Evolutionary conservation across 306 rosid species (phyloP), one percentile per base, ranked within the genome.

Genomic region (Corylus heterophylla): DNA sequence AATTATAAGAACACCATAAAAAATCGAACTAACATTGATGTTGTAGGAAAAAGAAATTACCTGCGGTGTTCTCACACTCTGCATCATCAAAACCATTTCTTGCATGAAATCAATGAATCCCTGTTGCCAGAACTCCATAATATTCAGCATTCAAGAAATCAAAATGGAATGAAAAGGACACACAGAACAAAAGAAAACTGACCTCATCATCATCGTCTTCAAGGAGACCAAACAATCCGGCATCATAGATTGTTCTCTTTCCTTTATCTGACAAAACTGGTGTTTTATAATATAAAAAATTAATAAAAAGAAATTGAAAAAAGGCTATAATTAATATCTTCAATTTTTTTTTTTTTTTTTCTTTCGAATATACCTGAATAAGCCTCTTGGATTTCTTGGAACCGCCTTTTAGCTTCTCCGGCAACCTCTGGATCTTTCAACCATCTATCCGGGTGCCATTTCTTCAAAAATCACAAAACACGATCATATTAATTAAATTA

Each of bases 51-150:
- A 47, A 47, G 10, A 47, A 62, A 47, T n/a, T 7, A 82, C 86
- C 84, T 79, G 54, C 51, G 61, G 70, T 22, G 25, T 22, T 31
- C 62, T 74, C 66, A 74, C 86, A 8, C n/a, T 77, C 17, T 80
- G 76, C 81, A 83, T 80, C 78, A 63, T 59, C 70, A 55, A 70
- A 37, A 20, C 51, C 89, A 86, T 77, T 83, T 86, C 89, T 80
- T 83, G 89, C 86, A 86, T 83, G 80, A 80, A 86, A 64, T 83
- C 83, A 62, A 83, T 74, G 48, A 86, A 79, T n/a, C 86, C 84
- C 86, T 83, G 49, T 50, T 48, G 31, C 18, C 39, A 45, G 54
- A 44, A 22, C 54, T 52, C 31, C 64, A 22, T 22, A 17, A 58
- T 8, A 39, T 35, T 35, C 20, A 31, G 78, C 35, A 61, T 48